These are phyloP conservation scores for Eleusine coracana DNA, from an alignment of 176 grass and related monocot genomes.

Conservation along the genomic window DNA sequence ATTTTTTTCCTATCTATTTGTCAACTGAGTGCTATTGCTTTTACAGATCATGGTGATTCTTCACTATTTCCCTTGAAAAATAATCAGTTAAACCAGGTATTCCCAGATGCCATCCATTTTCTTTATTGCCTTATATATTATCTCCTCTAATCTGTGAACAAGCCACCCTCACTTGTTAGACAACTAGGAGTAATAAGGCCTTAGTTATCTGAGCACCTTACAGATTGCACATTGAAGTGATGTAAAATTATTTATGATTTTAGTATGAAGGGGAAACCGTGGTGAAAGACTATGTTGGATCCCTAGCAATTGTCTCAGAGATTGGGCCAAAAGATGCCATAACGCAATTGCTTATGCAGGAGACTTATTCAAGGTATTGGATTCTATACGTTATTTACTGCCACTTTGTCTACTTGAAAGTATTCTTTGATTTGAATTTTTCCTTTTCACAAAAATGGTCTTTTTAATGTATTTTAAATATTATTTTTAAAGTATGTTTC, in stretches of 20 bases:
- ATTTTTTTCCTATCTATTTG: background rate
- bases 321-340: slow-evolving; percentile 78
- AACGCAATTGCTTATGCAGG: slow-evolving; percentile 74
- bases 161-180: background rate
- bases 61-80: background rate
- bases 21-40: slow-evolving; percentile 17
- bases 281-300: slow-evolving; percentile 50
- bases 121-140: slow-evolving; percentile 6
- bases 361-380: slow-evolving; percentile 86
- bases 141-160: slow-evolving; percentile 5
- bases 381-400: background rate
- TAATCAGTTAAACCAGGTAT: slow-evolving; percentile 44
- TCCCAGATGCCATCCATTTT: background rate
- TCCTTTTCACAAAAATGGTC: background rate
- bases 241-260: slow-evolving; percentile 29
- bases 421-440: slow-evolving; percentile 8
- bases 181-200: slow-evolving; percentile 1
- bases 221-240: background rate
- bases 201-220: slow-evolving; percentile 20
- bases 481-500: slow-evolving; percentile 17
- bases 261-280: slow-evolving; percentile 50
- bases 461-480: slow-evolving; percentile 9
- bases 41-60: slow-evolving; percentile 46
- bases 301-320: slow-evolving; percentile 73
- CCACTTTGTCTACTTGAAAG: background rate